Evolutionary conservation across 2,329 filamentous ascomycete genomes (phyloP), one percentile per base, ranked within the genome.

Genomic region (Exophiala bonariae): DNA sequence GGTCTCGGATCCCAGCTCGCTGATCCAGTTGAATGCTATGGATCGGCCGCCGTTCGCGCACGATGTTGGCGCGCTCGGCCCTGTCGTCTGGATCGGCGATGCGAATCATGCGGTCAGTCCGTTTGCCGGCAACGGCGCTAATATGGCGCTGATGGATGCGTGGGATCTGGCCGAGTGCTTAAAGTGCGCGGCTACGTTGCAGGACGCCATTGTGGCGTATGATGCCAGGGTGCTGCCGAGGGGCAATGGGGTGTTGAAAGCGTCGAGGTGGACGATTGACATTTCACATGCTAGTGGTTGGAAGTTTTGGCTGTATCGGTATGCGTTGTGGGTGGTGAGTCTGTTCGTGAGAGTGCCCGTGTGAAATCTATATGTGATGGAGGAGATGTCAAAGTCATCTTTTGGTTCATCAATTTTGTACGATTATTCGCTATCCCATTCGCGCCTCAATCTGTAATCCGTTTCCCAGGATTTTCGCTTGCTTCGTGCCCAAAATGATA

Each of bases 31-130:
- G 41, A 73, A 72, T 31, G 69, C 69, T 1, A 63, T 62, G 47
- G 74, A 78, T 53, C 77, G 76, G 55, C 44, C 57, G 33, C 68
- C 74, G 0, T 76, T 78, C 47, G 6, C 50, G 0, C 37, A 53
- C 34, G 72, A 77, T 35, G 53, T 60, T 6, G 36, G 61, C 13
- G 45, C 50, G n/a, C 37, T 58, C 10, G 32, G 46, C 16, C 42
- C 35, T 18, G 63, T 73, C 6, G 57, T 78, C 8, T 78, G 74
- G 41, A 71, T 78, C 17, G 76, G 76, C 9, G 74, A 78, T 53
- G 65, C 66, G 44, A 78, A 78, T 50, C 75, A 78, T 55, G 74
- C 74, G 1, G 64, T 77, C 4, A 75, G 66, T 41, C 71, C 74
- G 0, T 78, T 76, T 59, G 70, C 74, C 4, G 73, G 75, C 1